Evolutionary conservation across 2,329 filamentous ascomycete species (phyloP).

Genomic region (Seiridium cupressi): DNA sequence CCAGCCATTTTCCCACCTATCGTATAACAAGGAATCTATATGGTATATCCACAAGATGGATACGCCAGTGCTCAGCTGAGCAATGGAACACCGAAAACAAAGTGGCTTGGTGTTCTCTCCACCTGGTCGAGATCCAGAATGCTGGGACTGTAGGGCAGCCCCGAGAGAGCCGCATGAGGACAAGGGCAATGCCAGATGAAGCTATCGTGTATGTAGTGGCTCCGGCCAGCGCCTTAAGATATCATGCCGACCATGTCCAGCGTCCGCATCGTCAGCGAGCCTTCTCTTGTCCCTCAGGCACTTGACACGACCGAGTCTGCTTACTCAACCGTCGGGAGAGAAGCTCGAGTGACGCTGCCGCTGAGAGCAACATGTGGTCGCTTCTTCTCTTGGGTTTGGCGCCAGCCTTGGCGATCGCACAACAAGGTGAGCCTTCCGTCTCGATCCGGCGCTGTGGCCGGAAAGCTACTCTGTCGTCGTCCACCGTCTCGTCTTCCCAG

Average conservation of each 20-base stretch:
- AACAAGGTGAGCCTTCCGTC: slow-evolving; percentile 5
- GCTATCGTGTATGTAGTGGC: neutral
- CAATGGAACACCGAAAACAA: neutral
- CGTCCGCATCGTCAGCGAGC: neutral
- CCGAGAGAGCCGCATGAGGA: neutral
- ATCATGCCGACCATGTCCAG: neutral
- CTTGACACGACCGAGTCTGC: neutral
- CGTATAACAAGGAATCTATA: neutral
- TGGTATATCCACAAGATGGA: neutral
- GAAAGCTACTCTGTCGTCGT: neutral
- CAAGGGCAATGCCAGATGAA: neutral
- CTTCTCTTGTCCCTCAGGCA: neutral
- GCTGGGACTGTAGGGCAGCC: neutral
- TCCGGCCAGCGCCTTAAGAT: neutral
- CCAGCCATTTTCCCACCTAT: neutral
- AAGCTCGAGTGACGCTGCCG: neutral
- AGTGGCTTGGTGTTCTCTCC: neutral
- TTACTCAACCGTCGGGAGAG: neutral
- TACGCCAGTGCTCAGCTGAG: neutral
- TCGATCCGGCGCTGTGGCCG: neutral
- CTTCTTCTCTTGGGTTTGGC: neutral
- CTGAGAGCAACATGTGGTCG: neutral
- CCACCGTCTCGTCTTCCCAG: neutral
- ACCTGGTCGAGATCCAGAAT: neutral
- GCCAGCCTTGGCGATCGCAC: neutral